These are phyloP conservation scores for Effrenium voratum DNA, from an alignment of 73 alveolate species.

Conservation along the genomic window DNA sequence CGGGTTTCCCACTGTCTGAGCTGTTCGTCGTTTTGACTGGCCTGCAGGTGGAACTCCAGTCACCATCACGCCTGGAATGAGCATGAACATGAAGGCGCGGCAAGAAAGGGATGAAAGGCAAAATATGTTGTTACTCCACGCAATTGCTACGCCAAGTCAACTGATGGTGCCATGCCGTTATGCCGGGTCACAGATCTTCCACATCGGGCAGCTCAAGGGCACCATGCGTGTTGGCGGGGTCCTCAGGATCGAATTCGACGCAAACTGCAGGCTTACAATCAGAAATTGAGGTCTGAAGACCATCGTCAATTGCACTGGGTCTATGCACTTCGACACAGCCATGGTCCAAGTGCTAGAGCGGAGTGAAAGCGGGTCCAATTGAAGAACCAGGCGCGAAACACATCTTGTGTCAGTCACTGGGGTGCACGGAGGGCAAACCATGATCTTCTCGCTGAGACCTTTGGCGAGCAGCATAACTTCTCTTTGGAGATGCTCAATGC, in stretches of 20 bases:
- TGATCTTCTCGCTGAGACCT: constrained; percentile 1
- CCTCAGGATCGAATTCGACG: neutral
- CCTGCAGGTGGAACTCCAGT: constrained; percentile 67
- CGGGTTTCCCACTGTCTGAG: neutral
- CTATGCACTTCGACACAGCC: constrained; percentile 91
- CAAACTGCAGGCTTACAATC: neutral
- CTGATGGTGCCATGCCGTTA: too few relatives aligned
- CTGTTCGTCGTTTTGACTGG: neutral
- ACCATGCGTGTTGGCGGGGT: constrained; percentile 75
- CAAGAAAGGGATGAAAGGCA: too few relatives aligned
- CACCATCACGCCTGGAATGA: constrained; percentile 75
- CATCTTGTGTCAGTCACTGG: too few relatives aligned
- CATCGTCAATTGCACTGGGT: constrained; percentile 50
- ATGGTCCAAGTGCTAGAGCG: too few relatives aligned
- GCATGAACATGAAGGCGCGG: constrained; percentile 84
- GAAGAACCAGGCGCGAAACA: too few relatives aligned
- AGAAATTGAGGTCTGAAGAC: constrained; percentile 25
- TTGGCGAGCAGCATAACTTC: constrained; percentile 92
- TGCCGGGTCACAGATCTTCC: constrained; percentile 30
- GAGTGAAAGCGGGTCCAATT: too few relatives aligned
- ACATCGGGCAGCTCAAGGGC: constrained; percentile 87
- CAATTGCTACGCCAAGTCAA: too few relatives aligned
- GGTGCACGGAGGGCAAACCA: too few relatives aligned
- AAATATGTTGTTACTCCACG: too few relatives aligned
- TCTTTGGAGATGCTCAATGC: constrained; percentile 70